These are phyloP conservation scores for Globisporangium orthogonon DNA, from an alignment of 352 stramenopile genomes.

Conservation along the genomic window DNA sequence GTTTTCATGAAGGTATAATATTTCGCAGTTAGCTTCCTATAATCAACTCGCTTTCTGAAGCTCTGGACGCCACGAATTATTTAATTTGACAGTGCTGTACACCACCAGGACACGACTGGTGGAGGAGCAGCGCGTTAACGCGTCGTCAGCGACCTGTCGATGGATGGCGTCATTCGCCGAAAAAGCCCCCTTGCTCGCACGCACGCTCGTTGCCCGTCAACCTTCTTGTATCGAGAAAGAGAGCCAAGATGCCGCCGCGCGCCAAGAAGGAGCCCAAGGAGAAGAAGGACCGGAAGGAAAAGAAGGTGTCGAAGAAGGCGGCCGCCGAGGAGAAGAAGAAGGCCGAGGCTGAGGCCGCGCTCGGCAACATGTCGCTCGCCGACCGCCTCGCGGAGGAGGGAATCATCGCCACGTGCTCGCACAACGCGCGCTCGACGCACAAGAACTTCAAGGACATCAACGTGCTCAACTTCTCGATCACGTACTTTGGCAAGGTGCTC, in stretches of 20 bases:
- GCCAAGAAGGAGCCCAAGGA: constrained; percentile 37
- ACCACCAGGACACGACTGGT: too few species aligned
- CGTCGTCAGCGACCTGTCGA: too few species aligned
- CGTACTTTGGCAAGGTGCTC: constrained; percentile 95
- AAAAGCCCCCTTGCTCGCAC: constrained; percentile 2
- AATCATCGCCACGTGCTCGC: constrained; percentile 96
- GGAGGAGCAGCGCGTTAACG: too few species aligned
- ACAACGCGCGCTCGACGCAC: constrained; percentile 93
- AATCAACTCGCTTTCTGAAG: too few species aligned
- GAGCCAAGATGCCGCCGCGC: constrained; percentile 49
- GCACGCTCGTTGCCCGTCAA: too few species aligned
- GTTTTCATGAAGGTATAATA: too few species aligned
- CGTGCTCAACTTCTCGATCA: constrained; percentile 98
- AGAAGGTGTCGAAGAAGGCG: constrained; percentile 77
- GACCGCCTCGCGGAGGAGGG: constrained; percentile 90
- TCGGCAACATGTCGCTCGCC: constrained; percentile 79
- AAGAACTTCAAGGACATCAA: constrained; percentile 98
- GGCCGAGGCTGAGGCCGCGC: constrained; percentile 81
- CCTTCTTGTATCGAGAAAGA: constrained; percentile 37
- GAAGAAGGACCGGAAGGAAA: constrained; percentile 74
- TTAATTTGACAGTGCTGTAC: too few species aligned
- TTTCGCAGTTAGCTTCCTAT: too few species aligned
- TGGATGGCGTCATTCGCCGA: constrained; percentile 19
- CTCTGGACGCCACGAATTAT: too few species aligned
- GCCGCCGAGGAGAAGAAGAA: constrained; percentile 68